Base-by-base conservation (phyloP, 2,329 filamentous ascomycete species). In the Macrophomina pseudophaseolina region DNA sequence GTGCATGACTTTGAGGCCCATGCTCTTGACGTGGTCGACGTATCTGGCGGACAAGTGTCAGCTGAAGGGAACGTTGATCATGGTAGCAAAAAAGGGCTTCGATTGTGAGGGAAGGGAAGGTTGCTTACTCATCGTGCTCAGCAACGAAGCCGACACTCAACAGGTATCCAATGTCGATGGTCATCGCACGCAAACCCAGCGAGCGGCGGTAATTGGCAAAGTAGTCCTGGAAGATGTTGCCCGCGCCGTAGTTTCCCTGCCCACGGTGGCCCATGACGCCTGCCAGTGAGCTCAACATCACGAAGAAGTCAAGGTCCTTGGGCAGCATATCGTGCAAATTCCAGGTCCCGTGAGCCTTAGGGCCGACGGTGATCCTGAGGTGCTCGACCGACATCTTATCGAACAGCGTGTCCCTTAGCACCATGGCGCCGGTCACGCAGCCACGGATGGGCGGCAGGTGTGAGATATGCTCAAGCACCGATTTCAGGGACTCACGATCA, bases 71-170 rank as follows among this genome's bases (percentile, higher is more conserved):
- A 23, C 23, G 1, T 23, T 23, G 23, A 23, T 23, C 23, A 23
- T 23, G 23, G 23, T 23, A 23, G 23, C 23, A 23, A 23, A 23
- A 23, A 23, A 3, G 23, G 23, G 23, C n/a, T 23, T 23, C 23
- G 23, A 23, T 23, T 23, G 23, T 23, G 23, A 23, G 23, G 23
- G 23, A 23, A 23, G 23, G 23, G 23, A 23, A 23, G 23, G 23
- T 2, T 23, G 23, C 23, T 23, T 3, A 30, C 18, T 51, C 59
- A 28, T 49, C 46, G 11, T 40, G 46, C 59, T 63, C 46, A 46
- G 63, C 53, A 3, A 83, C 73, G 67, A 81, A 83, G 0, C 84
- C 84, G 1, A 80, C 69, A 5, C 80, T 83, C 0, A 78, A 66
- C 0, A 85, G 71, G 5, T 71, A 64, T 1, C 80, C 79, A 4